Evolutionary conservation across 768 basidiomycete species (phyloP), one percentile per base, ranked within the genome.

Genomic region (Boletus tylopilopsis): DNA sequence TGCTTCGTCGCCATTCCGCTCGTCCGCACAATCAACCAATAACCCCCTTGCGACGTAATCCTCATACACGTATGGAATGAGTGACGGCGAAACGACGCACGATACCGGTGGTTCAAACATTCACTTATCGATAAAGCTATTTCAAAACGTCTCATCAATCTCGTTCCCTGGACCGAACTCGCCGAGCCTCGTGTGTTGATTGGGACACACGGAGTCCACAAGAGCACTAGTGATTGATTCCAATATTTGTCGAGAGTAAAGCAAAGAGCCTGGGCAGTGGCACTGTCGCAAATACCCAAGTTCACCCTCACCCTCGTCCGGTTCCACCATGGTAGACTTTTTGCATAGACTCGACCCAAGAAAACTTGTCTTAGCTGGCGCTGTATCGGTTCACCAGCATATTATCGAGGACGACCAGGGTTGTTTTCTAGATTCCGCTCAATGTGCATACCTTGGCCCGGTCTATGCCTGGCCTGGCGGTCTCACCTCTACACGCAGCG

Each of bases 391-490:
- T 90, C 64, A 76, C 81, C 2, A 80, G 73, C 47, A 66, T 90
- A 29, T 64, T 92, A n/a, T 77, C 77, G 4, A 30, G 37, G 73
- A 85, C 57, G 64, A 73, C 0, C 85, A 85, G 55, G 70, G 71
- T 53, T 75, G 74, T 73, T 89, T 53, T 67, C 81, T 48, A 80
- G 67, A 57, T 60, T 86, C 36, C 43, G 8, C 66, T 84, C 42
- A 87, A 87, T 74, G 84, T 78, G 25, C 36, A 61, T 47, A 8
- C 7, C 6, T 13, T 2, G 6, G 9, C 25, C 6, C 27, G 85
- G 85, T 78, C 84, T n/a, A 87, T 87, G 85, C 85, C 85, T n/a
- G n/a, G n/a, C n/a, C n/a, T 5, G 85, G 85, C 13, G 83, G 83
- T 1, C 82, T 85, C 56, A 81, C 82, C 1, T 78, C 80, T 5